Percentiles rank a stretch among this genome's conserved stretches.
Conservation (phyloP, 75 land plant species). For the Ceratopteris richardii region DNA sequence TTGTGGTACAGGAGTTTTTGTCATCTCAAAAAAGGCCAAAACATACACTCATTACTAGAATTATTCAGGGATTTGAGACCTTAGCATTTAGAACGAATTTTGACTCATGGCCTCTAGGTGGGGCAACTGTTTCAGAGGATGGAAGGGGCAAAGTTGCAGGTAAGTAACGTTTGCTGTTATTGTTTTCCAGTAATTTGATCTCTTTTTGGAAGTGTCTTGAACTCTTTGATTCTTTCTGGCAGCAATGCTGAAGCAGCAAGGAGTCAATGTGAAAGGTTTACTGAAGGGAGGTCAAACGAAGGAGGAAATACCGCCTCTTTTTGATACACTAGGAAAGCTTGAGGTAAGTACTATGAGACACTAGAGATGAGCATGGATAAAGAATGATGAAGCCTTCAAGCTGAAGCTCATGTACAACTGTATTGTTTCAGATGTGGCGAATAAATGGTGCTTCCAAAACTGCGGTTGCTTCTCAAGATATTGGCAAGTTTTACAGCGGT, state of each 20-base stretch:
- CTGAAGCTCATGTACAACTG: background rate
- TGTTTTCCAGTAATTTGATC: background rate
- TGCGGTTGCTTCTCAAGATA: constrained; percentile 59
- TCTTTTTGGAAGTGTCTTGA: background rate
- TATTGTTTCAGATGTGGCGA: constrained; percentile 66
- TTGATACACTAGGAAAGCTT: constrained; percentile 65
- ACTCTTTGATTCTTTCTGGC: background rate
- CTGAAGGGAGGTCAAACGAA: constrained; percentile 57
- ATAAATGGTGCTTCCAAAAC: constrained; percentile 66
- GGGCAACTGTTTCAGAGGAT: constrained; percentile 66
- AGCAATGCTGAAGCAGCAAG: constrained; percentile 97
- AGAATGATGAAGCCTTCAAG: no score
- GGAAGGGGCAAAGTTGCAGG: constrained; percentile 99
- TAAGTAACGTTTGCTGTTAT: constrained; percentile 9
- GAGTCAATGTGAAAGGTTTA: constrained; percentile 74
- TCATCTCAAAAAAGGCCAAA: constrained; percentile 53
- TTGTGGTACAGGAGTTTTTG: constrained; percentile 47
- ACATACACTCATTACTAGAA: constrained; percentile 60
- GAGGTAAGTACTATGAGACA: constrained; percentile 44
- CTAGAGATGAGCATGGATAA: background rate
- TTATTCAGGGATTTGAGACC: constrained; percentile 93
- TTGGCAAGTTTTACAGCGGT: constrained; percentile 82
- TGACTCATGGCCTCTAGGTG: constrained; percentile 74
- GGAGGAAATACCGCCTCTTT: constrained; percentile 85
- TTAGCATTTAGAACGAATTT: constrained; percentile 74